A percentile compares a stretch with the other conserved stretches of the same genome.
Evolutionary conservation across 306 rosid species (phyloP).

Genomic region (Oxytropis ochrocephala): DNA sequence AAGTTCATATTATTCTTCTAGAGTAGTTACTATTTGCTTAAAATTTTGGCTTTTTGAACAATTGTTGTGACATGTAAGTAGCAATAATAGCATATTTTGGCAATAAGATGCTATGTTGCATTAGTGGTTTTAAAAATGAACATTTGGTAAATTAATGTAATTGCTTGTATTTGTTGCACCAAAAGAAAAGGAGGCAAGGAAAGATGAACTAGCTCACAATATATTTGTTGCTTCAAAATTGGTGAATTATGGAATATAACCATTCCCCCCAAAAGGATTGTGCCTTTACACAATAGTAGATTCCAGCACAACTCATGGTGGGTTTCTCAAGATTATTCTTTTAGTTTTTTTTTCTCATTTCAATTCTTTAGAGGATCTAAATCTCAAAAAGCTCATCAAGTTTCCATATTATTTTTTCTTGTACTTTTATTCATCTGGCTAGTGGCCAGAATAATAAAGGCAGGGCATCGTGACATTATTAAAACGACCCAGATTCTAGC

Average conservation of each 20-base stretch:
- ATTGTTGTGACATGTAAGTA: conserved; percentile 12
- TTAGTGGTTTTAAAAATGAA: not conserved
- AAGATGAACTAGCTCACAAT: not conserved
- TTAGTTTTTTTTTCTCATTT: not conserved
- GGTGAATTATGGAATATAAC: not conserved
- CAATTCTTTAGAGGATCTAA: not conserved
- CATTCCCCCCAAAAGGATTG: too few relatives aligned
- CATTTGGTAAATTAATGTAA: not conserved
- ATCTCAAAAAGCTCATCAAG: not conserved
- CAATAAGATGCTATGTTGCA: conserved; percentile 21
- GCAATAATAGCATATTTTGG: conserved; percentile 18
- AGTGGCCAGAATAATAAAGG: not conserved
- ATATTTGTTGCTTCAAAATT: not conserved
- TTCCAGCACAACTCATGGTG: not conserved
- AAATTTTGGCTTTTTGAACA: conserved; percentile 13
- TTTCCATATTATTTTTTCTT: not conserved
- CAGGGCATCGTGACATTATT: not conserved
- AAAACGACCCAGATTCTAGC: too few relatives aligned
- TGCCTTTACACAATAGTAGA: not conserved
- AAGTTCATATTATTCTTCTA: not conserved
- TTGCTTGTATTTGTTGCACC: not conserved
- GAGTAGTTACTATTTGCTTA: not conserved
- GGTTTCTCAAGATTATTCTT: not conserved
- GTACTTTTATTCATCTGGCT: not conserved
- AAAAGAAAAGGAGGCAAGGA: not conserved